Evolutionary conservation across 1,284 basidiomycete genomes (phyloP).

Genomic region (Leccinum angustisporum): DNA sequence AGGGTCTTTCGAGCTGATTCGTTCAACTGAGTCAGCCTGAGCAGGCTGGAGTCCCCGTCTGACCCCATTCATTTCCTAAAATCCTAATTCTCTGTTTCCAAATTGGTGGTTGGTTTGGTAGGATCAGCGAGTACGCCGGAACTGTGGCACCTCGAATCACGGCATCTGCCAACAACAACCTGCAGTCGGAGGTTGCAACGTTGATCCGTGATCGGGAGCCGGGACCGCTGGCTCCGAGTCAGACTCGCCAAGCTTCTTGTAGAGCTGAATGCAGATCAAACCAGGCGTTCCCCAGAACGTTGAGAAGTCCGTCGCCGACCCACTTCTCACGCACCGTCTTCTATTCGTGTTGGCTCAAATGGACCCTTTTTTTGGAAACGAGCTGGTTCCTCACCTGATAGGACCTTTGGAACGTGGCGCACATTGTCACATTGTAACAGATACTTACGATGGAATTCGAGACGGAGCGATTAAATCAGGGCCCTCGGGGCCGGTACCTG

Average conservation of each 20-base stretch:
- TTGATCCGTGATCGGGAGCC: not conserved
- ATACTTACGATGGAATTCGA: not conserved
- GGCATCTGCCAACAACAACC: not conserved
- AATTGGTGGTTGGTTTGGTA: not conserved
- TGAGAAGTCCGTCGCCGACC: not conserved
- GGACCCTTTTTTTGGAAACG: no score
- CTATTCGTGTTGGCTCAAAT: not conserved
- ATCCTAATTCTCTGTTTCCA: not conserved
- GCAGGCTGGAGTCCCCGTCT: no score
- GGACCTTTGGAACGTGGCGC: not conserved
- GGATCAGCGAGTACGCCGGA: not conserved
- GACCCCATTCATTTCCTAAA: not conserved
- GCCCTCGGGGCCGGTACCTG: not conserved
- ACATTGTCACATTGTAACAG: not conserved
- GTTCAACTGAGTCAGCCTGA: not conserved
- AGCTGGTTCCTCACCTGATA: not conserved
- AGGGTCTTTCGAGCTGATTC: not conserved
- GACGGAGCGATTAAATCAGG: not conserved
- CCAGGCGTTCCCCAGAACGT: no score
- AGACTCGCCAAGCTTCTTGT: not conserved
- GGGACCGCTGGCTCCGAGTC: not conserved
- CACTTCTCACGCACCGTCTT: not conserved
- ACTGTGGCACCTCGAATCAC: not conserved
- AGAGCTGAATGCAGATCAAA: not conserved
- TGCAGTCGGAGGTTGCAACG: not conserved